Evolutionary conservation across 257 asterid genomes (phyloP), one percentile per base, ranked within the genome.

Genomic region (Ilex aquifolium): DNA sequence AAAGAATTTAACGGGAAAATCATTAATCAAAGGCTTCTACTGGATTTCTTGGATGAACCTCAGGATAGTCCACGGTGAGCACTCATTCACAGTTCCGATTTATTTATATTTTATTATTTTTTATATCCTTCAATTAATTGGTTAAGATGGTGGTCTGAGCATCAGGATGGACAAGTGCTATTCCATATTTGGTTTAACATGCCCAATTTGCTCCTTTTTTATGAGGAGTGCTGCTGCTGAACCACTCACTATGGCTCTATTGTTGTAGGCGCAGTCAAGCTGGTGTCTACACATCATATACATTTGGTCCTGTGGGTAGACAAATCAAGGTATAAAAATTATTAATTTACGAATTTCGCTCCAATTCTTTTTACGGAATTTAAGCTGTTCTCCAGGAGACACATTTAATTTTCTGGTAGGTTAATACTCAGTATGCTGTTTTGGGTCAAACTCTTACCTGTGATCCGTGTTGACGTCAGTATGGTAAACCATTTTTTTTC

Each of bases 41-140:
- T 74, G 29, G 79, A 74, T 69, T 74, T 74, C 56, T 42, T 69
- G 63, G 79, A 74, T 50, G 79, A 74, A 56, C 72, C 79, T 0
- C 71, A 13, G 3, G 75, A 62, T 39, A 74, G 79, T 64, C 67
- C 71, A 7, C 55, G 78, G 78, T 73, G n/a, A 16, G 42, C n/a
- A 14, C 40, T 44, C 44, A 30, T 51, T 50, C n/a, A 21, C 31
- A 3, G 27, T 27, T 29, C 49, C 3, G 31, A 49, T 46, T 40
- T 42, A 42, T 42, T 11, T 6, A 42, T 1, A 42, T 11, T 42
- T 42, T 42, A 42, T 21, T 21, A 21, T 21, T 21, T 21, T 21
- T 21, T 21, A 21, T 21, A 21, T 21, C 27, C 27, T 21, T 21
- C 27, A 21, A 21, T 21, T 21, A 21, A 21, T 21, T 21, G 27